These are phyloP conservation scores for Falciphora oryzae DNA, from an alignment of 2,329 filamentous ascomycete genomes.

Conservation along the genomic window DNA sequence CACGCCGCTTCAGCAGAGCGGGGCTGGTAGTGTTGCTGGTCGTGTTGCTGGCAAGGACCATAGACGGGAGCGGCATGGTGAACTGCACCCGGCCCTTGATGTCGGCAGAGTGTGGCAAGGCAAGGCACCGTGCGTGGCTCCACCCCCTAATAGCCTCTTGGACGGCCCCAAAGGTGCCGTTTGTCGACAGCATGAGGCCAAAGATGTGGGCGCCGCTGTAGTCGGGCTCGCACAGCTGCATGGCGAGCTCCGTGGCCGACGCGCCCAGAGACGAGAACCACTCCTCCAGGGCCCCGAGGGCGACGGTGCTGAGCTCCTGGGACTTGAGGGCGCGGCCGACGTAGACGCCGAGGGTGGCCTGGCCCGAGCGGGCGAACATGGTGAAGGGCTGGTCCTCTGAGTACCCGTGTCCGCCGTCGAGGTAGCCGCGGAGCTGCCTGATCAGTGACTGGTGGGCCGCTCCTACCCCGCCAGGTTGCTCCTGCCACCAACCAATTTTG, in stretches of 20 bases:
- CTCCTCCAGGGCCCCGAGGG: constrained; percentile 23
- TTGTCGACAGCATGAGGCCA: constrained; percentile 26
- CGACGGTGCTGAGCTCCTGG: constrained; percentile 21
- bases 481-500: too few relatives aligned
- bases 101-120: constrained; percentile 11
- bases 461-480: too few relatives aligned
- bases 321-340: constrained; percentile 26
- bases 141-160: constrained; percentile 25
- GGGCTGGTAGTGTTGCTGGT: constrained; percentile 3
- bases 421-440: constrained; percentile 24
- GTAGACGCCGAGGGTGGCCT: constrained; percentile 28
- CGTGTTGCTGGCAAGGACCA: not conserved
- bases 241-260: too few relatives aligned
- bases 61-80: too few relatives aligned
- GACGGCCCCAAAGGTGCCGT: constrained; percentile 25
- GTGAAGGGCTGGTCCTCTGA: constrained; percentile 18
- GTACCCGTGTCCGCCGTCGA: constrained; percentile 19
- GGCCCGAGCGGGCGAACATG: constrained; percentile 24
- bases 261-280: too few relatives aligned
- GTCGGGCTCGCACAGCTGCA: constrained; percentile 29
- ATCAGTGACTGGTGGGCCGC: constrained; percentile 20
- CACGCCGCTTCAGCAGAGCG: not conserved
- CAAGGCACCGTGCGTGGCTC: constrained; percentile 23
- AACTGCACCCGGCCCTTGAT: constrained; percentile 18
- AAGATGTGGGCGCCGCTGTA: constrained; percentile 27